Conservation (phyloP, 2,329 filamentous ascomycete species). For the Cephalotrichum gorgonifer region DNA sequence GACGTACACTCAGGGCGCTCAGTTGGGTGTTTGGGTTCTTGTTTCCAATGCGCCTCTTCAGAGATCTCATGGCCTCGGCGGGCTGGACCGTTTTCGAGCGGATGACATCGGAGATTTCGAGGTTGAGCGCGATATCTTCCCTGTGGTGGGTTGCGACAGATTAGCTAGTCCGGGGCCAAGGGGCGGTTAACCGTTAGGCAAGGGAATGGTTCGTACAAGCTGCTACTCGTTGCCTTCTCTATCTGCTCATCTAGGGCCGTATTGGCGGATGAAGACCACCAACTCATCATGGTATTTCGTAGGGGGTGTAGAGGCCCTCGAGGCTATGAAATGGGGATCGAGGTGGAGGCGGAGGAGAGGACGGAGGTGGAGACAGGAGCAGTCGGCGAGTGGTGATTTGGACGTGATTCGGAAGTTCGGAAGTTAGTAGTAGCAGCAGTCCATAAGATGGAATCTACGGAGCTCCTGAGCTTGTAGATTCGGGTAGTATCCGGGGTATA, state of each 20-base stretch:
- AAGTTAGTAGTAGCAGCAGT: too few relatives aligned
- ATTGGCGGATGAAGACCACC: slow-evolving; percentile 89
- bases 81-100: slow-evolving; percentile 95
- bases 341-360: too few relatives aligned
- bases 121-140: slow-evolving; percentile 92
- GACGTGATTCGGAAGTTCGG: too few relatives aligned
- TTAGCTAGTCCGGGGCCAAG: not conserved
- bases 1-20: slow-evolving; percentile 76
- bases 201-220: slow-evolving; percentile 52
- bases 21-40: slow-evolving; percentile 97
- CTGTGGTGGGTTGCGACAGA: slow-evolving; percentile 28
- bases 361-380: too few relatives aligned
- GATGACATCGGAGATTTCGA: slow-evolving; percentile 97
- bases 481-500: not conserved
- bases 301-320: not conserved
- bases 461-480: not conserved
- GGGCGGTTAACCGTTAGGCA: not conserved
- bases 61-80: slow-evolving; percentile 93
- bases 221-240: slow-evolving; percentile 87
- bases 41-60: slow-evolving; percentile 90
- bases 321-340: too few relatives aligned
- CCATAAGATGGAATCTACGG: too few relatives aligned
- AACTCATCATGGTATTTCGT: slow-evolving; percentile 67
- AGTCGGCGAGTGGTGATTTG: too few relatives aligned
- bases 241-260: slow-evolving; percentile 94